Conservation (phyloP, 2,329 filamentous ascomycete genomes). For the Whalleya microplaca region DNA sequence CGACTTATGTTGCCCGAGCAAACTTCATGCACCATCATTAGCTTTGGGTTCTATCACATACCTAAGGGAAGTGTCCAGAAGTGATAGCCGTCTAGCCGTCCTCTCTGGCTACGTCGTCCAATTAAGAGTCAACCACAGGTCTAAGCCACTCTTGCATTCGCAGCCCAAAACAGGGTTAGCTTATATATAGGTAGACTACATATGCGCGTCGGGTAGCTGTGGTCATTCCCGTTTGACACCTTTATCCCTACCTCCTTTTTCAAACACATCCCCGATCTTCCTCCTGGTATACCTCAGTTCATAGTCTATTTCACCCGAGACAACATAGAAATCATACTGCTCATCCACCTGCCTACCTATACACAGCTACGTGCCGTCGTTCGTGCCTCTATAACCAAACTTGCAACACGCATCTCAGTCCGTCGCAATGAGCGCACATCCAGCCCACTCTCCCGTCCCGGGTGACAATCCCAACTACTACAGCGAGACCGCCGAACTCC, state of each 20-base stretch:
- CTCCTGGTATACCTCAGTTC: not conserved
- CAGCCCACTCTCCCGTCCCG: conserved; percentile 13
- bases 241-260: too few species aligned
- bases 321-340: not conserved
- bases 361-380: not conserved
- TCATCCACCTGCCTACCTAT: not conserved
- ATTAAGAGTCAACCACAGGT: too few species aligned
- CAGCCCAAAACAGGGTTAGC: too few species aligned
- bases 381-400: not conserved
- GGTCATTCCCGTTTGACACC: too few species aligned
- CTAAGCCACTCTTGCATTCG: too few species aligned
- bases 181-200: too few species aligned
- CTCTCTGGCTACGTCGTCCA: too few species aligned
- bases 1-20: not conserved
- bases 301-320: not conserved
- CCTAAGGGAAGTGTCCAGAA: too few species aligned
- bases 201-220: too few species aligned
- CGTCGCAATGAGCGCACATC: conserved; percentile 18
- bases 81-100: too few species aligned
- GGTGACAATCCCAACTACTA: conserved; percentile 21
- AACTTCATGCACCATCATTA: not conserved
- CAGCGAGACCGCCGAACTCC: conserved; percentile 14
- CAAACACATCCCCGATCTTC: not conserved
- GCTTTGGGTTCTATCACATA: too few species aligned
- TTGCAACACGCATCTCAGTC: not conserved